These are phyloP conservation scores for Mentha longifolia DNA, from an alignment of 257 asterid species.

Conservation along the genomic window DNA sequence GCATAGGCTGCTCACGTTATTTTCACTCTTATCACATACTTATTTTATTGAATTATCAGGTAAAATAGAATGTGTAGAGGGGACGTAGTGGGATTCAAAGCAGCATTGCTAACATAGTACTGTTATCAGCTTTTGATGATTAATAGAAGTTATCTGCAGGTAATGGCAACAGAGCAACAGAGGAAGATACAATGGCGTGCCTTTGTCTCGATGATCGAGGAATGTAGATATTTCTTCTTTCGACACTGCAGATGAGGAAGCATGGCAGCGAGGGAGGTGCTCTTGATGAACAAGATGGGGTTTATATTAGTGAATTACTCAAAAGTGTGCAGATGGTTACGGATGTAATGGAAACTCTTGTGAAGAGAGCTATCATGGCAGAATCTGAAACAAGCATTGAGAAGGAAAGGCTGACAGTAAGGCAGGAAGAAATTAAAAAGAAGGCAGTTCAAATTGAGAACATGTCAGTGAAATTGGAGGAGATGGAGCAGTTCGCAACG, in stretches of 20 bases:
- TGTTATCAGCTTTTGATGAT: conserved; percentile 17
- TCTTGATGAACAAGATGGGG: conserved; percentile 71
- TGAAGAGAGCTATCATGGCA: conserved; percentile 79
- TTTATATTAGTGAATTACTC: conserved; percentile 63
- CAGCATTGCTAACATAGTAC: neutral
- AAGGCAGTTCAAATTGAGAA: conserved; percentile 73
- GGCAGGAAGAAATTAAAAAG: conserved; percentile 74
- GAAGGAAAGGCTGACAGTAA: conserved; percentile 73
- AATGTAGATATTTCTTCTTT: conserved; percentile 60
- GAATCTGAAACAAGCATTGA: conserved; percentile 81
- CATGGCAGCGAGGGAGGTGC: conserved; percentile 54
- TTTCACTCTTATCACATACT: neutral
- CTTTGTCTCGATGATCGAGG: conserved; percentile 69
- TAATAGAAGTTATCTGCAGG: conserved; percentile 27
- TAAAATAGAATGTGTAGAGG: neutral
- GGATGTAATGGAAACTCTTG: conserved; percentile 90
- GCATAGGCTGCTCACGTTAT: conserved; percentile 15
- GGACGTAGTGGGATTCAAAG: neutral
- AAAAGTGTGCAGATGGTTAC: conserved; percentile 77
- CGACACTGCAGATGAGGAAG: conserved; percentile 58
- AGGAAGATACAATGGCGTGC: conserved; percentile 60
- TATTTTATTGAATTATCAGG: neutral
- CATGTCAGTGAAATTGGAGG: conserved; percentile 85
- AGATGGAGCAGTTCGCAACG: conserved; percentile 87
- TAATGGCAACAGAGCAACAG: conserved; percentile 69